Evolutionary conservation across 441 rosid genomes (phyloP), one percentile per base, ranked within the genome.

Genomic region (Aquilaria agallochum): DNA sequence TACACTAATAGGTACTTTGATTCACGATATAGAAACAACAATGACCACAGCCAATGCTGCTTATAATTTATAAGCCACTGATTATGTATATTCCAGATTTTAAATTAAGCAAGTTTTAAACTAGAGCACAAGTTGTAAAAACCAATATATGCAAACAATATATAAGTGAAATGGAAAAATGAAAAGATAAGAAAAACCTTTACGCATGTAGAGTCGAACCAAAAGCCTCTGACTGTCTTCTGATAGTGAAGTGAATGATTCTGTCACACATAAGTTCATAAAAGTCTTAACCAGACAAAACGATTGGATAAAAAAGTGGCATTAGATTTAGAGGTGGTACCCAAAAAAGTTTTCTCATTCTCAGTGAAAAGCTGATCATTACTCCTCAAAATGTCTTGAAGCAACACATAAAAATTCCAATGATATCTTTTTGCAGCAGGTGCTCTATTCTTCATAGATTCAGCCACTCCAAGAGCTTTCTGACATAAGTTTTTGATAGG

Each of bases 151-250:
- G 59, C 31, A 50, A 33, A 46, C 42, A 64, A 59, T 59, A 67
- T 59, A 9, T 62, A 68, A 31, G 51, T 65, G 47, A 36, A 54
- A 8, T 30, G 42, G 34, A 31, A 67, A n/a, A 59, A 32, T 31
- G 49, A 44, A 31, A 60, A 47, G 14, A 0, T 13, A 8, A 61
- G 30, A 49, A 72, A 59, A 54, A 93, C 98, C 98, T 90, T 88
- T 94, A 53, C 97, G 81, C 33, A 79, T 74, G 72, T 87, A 88
- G 68, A 94, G 95, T 72, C 96, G 89, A 61, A 94, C 71, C 67
- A 94, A 94, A 68, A 94, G 88, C 78, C 93, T 83, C 67, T 88
- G 97, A 75, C 96, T 76, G 70, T 78, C 95, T 67, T 79, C 78
- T 49, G 92, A 72, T 48, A 90, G 88, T 36, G 81, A 63, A 40